Percentiles rank a stretch among this genome's conserved stretches.
Evolutionary conservation across 1,284 basidiomycete species (phyloP).

Genomic region (Sanghuangporus sanghuang): DNA sequence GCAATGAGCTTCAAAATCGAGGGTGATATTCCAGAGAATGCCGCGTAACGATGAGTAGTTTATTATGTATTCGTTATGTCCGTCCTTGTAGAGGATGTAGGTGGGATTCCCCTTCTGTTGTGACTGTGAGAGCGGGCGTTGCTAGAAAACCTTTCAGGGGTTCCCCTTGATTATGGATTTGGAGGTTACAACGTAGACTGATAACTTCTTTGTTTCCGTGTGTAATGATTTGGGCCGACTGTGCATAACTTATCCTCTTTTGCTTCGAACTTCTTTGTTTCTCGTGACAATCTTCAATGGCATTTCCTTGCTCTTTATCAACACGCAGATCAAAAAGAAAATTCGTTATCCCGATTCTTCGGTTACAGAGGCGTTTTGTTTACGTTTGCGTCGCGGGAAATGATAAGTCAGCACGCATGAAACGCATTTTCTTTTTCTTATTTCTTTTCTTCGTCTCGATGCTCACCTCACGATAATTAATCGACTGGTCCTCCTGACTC

Average conservation of each 20-base stretch:
- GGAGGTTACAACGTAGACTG: neutral
- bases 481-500: neutral
- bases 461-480: neutral
- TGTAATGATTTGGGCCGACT: neutral
- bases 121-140: too few species aligned
- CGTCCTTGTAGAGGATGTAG: neutral
- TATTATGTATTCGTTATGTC: slow-evolving; percentile 18
- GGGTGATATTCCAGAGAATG: neutral
- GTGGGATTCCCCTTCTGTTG: too few species aligned
- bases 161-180: too few species aligned
- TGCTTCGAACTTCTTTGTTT: neutral
- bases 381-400: neutral
- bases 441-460: neutral
- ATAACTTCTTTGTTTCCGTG: neutral
- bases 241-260: neutral
- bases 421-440: neutral
- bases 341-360: too few species aligned
- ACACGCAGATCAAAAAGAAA: neutral
- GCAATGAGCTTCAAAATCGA: slow-evolving; percentile 44
- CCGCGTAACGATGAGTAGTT: neutral
- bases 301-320: too few species aligned
- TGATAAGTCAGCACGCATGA: neutral
- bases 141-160: too few species aligned
- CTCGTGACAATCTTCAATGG: too few species aligned
- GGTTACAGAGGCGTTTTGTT: neutral